These are phyloP conservation scores for Talaromyces sp. DNA, from an alignment of 2,329 filamentous ascomycete genomes.

Conservation along the genomic window DNA sequence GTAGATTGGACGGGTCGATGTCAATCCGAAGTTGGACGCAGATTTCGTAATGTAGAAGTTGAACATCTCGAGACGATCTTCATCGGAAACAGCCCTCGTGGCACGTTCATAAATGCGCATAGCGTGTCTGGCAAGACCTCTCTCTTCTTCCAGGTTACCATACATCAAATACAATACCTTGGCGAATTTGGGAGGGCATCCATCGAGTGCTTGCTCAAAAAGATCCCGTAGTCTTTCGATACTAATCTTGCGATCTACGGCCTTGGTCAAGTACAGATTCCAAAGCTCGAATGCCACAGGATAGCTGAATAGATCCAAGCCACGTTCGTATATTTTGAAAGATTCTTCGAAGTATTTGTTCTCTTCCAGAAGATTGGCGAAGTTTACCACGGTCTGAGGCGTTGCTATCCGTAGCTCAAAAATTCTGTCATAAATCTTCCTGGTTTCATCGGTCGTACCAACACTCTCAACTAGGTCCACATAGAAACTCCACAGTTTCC, in stretches of 20 bases:
- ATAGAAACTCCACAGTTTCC: conserved; percentile 99
- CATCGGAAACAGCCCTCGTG: conserved; percentile 88
- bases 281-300: conserved; percentile 97
- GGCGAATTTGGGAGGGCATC: conserved; percentile 90
- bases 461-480: conserved; percentile 96
- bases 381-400: conserved; percentile 97
- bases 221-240: conserved; percentile 91
- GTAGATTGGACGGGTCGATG: conserved; percentile 91
- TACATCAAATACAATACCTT: conserved; percentile 98
- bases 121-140: conserved; percentile 87
- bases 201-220: conserved; percentile 95
- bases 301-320: conserved; percentile 96
- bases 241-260: conserved; percentile 89
- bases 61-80: conserved; percentile 95
- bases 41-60: conserved; percentile 99
- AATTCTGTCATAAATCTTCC: conserved; percentile 91
- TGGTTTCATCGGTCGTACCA: conserved; percentile 82
- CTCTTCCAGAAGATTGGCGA: conserved; percentile 90
- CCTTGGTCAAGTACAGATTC: conserved; percentile 97
- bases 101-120: conserved; percentile 99
- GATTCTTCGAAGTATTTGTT: conserved; percentile 94
- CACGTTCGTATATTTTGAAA: conserved; percentile 96
- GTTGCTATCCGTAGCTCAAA: conserved; percentile 98
- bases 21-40: conserved; percentile 93
- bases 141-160: conserved; percentile 91